Conservation (phyloP, 139 green algal genomes). For the Chlorella sorokiniana region DNA sequence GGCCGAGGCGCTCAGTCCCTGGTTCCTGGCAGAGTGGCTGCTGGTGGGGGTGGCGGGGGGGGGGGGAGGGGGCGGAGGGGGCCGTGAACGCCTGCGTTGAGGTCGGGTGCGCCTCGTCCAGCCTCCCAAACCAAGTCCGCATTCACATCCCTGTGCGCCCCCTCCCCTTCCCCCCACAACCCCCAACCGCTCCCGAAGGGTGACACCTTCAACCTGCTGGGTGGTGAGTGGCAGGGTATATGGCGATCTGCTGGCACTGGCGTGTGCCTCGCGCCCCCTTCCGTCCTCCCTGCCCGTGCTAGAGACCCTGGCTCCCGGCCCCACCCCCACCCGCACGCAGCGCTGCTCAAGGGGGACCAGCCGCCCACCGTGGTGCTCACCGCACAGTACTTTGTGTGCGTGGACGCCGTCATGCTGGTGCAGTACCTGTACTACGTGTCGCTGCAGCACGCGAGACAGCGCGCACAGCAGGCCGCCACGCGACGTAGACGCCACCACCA, state of each 20-base stretch:
- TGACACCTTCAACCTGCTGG: constrained; percentile 81
- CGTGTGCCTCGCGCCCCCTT: too few relatives aligned
- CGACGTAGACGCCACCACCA: constrained; percentile 25
- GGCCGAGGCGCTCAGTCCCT: constrained; percentile 79
- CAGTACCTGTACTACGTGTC: constrained; percentile 35
- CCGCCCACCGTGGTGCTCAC: constrained; percentile 76
- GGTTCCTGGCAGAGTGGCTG: constrained; percentile 90
- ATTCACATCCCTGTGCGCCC: not conserved
- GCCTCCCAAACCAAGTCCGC: not conserved
- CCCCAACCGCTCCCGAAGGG: constrained; percentile 35
- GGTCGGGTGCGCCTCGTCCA: not conserved
- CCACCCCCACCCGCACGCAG: too few relatives aligned
- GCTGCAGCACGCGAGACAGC: constrained; percentile 38
- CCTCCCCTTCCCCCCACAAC: not conserved
- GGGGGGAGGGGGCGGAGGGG: not conserved
- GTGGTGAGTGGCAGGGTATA: constrained; percentile 9
- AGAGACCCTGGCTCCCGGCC: too few relatives aligned
- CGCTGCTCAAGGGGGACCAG: constrained; percentile 84
- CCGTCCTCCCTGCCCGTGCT: too few relatives aligned
- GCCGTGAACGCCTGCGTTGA: not conserved
- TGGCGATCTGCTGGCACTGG: too few relatives aligned
- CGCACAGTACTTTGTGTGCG: constrained; percentile 57
- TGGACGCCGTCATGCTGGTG: constrained; percentile 28
- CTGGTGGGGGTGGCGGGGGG: constrained; percentile 44
- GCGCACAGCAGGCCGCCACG: constrained; percentile 3